Conservation (phyloP, 208 protist species). For the Leishmania lainsoni region DNA sequence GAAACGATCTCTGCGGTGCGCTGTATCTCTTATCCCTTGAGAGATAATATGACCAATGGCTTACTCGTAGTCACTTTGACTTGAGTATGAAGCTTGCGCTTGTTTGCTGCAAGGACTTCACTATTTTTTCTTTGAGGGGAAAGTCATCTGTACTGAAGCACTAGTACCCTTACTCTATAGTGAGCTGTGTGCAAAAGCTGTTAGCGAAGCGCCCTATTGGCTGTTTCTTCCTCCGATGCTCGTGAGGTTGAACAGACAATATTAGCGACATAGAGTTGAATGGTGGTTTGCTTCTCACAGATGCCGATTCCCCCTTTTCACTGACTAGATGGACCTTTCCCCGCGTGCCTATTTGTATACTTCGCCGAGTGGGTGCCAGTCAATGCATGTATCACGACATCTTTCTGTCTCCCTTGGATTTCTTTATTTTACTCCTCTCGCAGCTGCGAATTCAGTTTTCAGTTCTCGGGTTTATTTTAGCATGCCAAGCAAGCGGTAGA, state of each 20-base stretch:
- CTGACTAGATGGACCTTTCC: constrained; percentile 2
- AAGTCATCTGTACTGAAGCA: neutral
- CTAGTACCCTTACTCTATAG: neutral
- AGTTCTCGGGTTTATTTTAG: constrained; percentile 1
- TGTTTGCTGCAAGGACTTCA: neutral
- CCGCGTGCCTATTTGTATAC: neutral
- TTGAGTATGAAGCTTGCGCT: constrained; percentile 25
- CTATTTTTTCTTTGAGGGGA: neutral
- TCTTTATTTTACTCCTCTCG: constrained; percentile 10
- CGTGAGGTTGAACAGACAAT: constrained; percentile 4
- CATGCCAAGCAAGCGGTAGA: neutral
- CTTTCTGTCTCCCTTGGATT: constrained; percentile 8
- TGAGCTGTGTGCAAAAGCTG: neutral
- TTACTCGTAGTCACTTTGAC: constrained; percentile 5
- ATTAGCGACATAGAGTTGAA: constrained; percentile 6
- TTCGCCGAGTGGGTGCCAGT: too few species aligned
- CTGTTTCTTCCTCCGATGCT: neutral
- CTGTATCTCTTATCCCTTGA: neutral
- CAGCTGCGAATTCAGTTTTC: neutral
- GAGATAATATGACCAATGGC: constrained; percentile 19
- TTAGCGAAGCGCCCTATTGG: neutral
- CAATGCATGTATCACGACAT: constrained; percentile 3
- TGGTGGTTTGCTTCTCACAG: constrained; percentile 1
- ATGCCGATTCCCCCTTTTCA: neutral
- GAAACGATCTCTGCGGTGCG: neutral